Conservation (phyloP, 148 eudicot species). For the Pharnaceum exiguum region DNA sequence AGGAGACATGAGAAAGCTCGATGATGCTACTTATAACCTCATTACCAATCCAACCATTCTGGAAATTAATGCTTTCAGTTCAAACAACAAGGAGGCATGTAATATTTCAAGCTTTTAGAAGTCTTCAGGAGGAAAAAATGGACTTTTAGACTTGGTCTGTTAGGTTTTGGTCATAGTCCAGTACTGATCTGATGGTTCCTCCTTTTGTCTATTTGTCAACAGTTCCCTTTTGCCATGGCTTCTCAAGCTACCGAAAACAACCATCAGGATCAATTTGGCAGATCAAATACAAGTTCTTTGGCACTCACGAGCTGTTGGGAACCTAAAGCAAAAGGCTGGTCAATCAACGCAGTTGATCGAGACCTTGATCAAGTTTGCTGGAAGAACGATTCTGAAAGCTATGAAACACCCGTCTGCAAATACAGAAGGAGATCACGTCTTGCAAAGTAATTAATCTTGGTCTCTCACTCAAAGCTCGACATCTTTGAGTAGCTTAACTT, state of each 20-base stretch:
- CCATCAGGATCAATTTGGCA: slow-evolving; percentile 1
- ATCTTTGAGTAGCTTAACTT: neutral
- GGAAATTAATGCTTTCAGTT: slow-evolving; percentile 82
- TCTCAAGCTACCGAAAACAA: slow-evolving; percentile 1
- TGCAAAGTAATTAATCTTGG: slow-evolving; percentile 38
- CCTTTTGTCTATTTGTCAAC: too few relatives aligned
- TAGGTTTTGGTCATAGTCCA: neutral
- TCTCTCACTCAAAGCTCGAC: neutral
- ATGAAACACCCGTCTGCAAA: slow-evolving; percentile 49
- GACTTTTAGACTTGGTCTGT: neutral
- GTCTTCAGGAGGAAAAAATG: neutral
- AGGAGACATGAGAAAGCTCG: slow-evolving; percentile 88
- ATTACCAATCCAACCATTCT: slow-evolving; percentile 70
- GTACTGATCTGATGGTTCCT: neutral
- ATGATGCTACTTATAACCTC: slow-evolving; percentile 55
- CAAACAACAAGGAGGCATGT: slow-evolving; percentile 77
- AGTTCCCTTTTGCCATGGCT: slow-evolving; percentile 50
- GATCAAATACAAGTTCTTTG: slow-evolving; percentile 24
- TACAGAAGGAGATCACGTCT: slow-evolving; percentile 42
- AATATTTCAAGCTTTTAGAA: neutral
- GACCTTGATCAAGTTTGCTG: slow-evolving; percentile 74
- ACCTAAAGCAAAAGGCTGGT: slow-evolving; percentile 58
- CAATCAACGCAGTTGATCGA: slow-evolving; percentile 31
- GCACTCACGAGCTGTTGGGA: slow-evolving; percentile 53
- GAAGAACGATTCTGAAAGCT: slow-evolving; percentile 36